Percentiles rank a stretch among this genome's conserved stretches.
Conservation (phyloP, 345 rosid genomes). For the Sisymbrium altissimum region DNA sequence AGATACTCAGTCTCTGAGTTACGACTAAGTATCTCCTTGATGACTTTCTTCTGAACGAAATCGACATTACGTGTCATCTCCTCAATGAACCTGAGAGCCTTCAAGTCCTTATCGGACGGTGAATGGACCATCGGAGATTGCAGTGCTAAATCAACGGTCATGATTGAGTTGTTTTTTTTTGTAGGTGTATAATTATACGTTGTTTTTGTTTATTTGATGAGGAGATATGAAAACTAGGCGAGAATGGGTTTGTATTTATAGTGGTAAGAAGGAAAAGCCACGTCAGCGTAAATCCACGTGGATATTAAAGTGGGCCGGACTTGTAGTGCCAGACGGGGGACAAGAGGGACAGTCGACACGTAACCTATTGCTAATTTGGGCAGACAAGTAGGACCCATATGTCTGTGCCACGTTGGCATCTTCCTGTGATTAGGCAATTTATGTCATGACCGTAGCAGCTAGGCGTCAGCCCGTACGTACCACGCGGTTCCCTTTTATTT, state of each 20-base stretch:
- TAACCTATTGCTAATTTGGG: neutral
- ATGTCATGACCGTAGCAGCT: slow-evolving; percentile 26
- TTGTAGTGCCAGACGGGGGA: slow-evolving; percentile 1
- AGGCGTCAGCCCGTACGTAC: slow-evolving; percentile 32
- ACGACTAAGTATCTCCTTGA: slow-evolving; percentile 49
- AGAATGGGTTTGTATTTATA: slow-evolving; percentile 8
- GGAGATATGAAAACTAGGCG: neutral
- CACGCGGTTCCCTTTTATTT: slow-evolving; percentile 27
- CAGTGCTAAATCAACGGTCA: slow-evolving; percentile 54
- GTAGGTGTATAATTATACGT: neutral
- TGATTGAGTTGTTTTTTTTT: slow-evolving; percentile 2
- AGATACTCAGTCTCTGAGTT: slow-evolving; percentile 65
- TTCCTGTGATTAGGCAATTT: slow-evolving; percentile 23
- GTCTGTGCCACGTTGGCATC: slow-evolving; percentile 50
- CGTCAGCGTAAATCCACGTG: slow-evolving; percentile 20
- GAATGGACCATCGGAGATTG: slow-evolving; percentile 38
- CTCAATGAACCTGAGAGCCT: slow-evolving; percentile 60
- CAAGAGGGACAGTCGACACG: slow-evolving; percentile 47
- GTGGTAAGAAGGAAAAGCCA: neutral
- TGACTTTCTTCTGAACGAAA: slow-evolving; percentile 48
- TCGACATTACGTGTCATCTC: slow-evolving; percentile 53
- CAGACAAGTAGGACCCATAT: slow-evolving; percentile 45
- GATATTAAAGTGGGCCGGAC: neutral
- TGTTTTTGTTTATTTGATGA: neutral
- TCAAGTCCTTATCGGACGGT: slow-evolving; percentile 49